Evolutionary conservation across 805 yeast species (phyloP).

Genomic region (Metschnikowia sp.): DNA sequence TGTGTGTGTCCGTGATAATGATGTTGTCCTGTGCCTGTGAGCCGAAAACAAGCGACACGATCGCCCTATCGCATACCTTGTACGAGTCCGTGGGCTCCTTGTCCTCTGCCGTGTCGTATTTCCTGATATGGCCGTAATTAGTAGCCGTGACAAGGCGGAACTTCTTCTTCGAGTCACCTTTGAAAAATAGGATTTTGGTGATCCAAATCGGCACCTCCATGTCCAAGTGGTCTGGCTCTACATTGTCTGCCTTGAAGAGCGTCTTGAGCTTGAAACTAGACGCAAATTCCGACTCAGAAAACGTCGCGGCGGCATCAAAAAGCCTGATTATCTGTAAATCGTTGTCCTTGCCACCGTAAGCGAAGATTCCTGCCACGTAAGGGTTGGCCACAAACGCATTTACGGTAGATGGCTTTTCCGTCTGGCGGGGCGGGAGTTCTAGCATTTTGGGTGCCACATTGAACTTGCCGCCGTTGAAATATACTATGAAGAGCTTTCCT

Average conservation of each 20-base stretch:
- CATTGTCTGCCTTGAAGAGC: constrained; percentile 75
- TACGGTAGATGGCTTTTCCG: constrained; percentile 30
- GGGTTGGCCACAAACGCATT: constrained; percentile 49
- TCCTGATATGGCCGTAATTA: constrained; percentile 69
- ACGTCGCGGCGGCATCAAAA: constrained; percentile 21
- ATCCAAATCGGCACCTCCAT: constrained; percentile 83
- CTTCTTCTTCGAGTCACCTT: constrained; percentile 29
- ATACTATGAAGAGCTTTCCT: constrained; percentile 41
- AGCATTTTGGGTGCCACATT: constrained; percentile 29
- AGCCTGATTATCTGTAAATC: constrained; percentile 54
- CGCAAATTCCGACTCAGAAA: constrained; percentile 14
- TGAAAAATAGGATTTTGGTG: constrained; percentile 49
- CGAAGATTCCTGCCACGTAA: constrained; percentile 50
- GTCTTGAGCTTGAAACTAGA: constrained; percentile 18
- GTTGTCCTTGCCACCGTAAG: constrained; percentile 83
- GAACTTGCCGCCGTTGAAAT: constrained; percentile 27
- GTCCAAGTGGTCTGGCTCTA: constrained; percentile 74
- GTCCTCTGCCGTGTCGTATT: constrained; percentile 66
- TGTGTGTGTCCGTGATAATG: constrained; percentile 71
- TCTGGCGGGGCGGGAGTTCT: constrained; percentile 13
- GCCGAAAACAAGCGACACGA: constrained; percentile 41
- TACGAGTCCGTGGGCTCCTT: constrained; percentile 62
- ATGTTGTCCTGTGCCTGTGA: constrained; percentile 35
- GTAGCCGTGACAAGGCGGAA: constrained; percentile 65
- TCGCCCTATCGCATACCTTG: constrained; percentile 53